Conservation (phyloP, 371 early-diverging fungal genomes). For the Rhizopus microsporus region DNA sequence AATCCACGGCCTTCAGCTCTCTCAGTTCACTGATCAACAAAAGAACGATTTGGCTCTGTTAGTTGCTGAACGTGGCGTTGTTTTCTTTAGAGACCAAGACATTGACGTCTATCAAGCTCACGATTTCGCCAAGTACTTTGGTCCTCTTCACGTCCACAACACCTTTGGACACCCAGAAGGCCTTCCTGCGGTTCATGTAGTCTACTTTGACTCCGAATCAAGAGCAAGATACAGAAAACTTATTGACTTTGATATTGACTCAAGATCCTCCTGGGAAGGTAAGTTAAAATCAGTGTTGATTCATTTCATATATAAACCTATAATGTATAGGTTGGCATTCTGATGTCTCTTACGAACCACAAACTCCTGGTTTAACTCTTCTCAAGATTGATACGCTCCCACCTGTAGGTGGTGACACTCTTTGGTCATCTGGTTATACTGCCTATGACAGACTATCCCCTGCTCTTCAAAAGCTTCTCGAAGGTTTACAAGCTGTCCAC, state of each 20-base stretch:
- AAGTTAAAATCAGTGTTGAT: not conserved
- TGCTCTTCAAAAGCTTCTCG: constrained; percentile 58
- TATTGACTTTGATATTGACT: not conserved
- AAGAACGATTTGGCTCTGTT: constrained; percentile 62
- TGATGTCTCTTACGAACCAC: constrained; percentile 62
- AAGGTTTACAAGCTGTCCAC: constrained; percentile 66
- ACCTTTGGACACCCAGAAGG: constrained; percentile 37
- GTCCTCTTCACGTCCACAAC: constrained; percentile 47
- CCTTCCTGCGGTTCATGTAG: constrained; percentile 34
- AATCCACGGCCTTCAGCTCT: constrained; percentile 59
- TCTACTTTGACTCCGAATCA: constrained; percentile 29
- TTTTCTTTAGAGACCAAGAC: constrained; percentile 68
- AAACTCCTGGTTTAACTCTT: constrained; percentile 60
- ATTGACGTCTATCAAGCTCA: constrained; percentile 54
- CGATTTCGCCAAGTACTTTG: constrained; percentile 55
- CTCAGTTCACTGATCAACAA: constrained; percentile 56
- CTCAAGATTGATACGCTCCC: constrained; percentile 59
- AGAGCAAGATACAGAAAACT: not conserved
- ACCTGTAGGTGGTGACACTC: constrained; percentile 57
- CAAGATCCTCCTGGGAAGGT: constrained; percentile 5
- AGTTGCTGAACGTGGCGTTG: constrained; percentile 66
- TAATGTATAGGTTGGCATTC: constrained; percentile 45
- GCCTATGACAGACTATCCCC: constrained; percentile 64
- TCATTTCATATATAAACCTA: not conserved
- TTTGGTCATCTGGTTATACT: constrained; percentile 61